Percentiles rank a stretch among this genome's conserved stretches.
phyloP scores from a whole-genome alignment of 2,329 filamentous ascomycete genomes.

The Microsporum canis region DNA sequence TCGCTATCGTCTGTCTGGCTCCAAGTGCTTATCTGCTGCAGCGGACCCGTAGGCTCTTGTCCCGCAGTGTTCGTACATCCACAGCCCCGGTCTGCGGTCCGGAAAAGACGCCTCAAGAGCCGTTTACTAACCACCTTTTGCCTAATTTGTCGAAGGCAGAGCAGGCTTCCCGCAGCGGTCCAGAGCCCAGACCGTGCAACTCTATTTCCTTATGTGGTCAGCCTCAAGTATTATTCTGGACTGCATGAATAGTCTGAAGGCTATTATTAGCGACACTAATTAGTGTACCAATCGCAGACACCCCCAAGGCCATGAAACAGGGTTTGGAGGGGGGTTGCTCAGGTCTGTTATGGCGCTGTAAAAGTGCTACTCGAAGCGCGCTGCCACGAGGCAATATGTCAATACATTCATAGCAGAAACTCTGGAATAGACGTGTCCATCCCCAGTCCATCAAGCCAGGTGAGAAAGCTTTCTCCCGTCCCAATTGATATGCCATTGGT shows the following conservation, averaged over 20 bases:
- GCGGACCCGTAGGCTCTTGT: background rate
- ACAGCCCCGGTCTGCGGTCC: background rate
- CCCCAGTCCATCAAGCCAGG: slow-evolving; percentile 13
- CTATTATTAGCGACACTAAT: background rate
- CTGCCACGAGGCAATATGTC: background rate
- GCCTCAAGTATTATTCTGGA: background rate
- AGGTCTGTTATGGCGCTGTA: background rate
- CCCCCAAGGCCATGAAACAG: background rate
- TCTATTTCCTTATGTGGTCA: background rate
- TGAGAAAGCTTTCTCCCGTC: slow-evolving; percentile 12
- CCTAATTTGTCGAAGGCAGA: background rate
- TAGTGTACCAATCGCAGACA: background rate
- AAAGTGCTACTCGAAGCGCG: background rate
- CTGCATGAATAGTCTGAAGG: background rate
- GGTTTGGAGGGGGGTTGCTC: background rate
- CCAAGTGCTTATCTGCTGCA: background rate
- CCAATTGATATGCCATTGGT: background rate
- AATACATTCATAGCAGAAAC: slow-evolving; percentile 7
- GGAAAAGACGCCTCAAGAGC: background rate
- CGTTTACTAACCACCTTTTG: background rate
- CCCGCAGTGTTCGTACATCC: background rate
- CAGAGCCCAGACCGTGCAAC: background rate
- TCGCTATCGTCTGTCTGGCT: background rate
- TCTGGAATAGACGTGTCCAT: slow-evolving; percentile 11
- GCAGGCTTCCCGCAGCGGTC: background rate